Evolutionary conservation across 139 green algal genomes (phyloP).

Genomic region (Gonium pectorale): DNA sequence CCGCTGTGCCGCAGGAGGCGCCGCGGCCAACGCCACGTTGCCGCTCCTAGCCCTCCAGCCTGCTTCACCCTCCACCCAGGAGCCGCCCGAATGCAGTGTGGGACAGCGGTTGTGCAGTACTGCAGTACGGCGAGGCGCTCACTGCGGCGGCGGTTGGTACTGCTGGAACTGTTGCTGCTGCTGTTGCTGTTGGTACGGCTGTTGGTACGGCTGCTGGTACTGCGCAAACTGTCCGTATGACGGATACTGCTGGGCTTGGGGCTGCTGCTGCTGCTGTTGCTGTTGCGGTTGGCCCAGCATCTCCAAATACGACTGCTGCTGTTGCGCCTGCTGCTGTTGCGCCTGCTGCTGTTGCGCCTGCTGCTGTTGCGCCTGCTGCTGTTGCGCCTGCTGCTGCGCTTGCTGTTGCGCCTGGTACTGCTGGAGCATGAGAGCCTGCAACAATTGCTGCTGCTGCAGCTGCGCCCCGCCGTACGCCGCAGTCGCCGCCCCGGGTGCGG

Average conservation of each 20-base stretch:
- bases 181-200: not conserved
- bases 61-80: no score
- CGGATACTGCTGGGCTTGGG: not conserved
- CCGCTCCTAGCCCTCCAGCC: no score
- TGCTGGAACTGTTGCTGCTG: not conserved
- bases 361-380: not conserved
- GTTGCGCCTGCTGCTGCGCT: not conserved
- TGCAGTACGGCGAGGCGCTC: no score
- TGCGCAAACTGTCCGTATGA: no score
- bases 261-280: not conserved
- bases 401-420: not conserved
- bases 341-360: not conserved
- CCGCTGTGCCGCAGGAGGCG: no score
- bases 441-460: not conserved
- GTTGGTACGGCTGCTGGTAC: not conserved
- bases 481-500: conserved; percentile 4
- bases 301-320: not conserved
- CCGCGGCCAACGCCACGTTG: no score
- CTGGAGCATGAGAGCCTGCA: not conserved
- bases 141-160: no score
- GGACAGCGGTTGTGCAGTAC: no score
- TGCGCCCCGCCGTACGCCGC: not conserved
- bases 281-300: not conserved
- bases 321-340: not conserved
- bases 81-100: no score